Evolutionary conservation across 23 red algal genomes (phyloP), one percentile per base, ranked within the genome.

Genomic region (Gracilaria gracilis): DNA sequence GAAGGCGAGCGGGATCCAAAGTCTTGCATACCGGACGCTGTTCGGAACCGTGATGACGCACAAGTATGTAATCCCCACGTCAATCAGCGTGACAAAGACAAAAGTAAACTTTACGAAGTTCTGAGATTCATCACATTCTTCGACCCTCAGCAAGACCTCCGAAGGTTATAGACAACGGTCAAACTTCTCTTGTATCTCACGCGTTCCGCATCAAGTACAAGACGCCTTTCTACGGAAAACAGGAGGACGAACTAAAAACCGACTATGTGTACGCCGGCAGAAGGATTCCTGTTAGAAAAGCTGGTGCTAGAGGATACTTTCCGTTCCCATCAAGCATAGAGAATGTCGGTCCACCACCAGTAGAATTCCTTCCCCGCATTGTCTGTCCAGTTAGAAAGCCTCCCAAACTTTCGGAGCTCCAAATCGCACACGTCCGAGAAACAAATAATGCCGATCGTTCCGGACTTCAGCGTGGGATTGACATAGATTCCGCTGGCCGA

Each of bases 401-500:
- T 73, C 69, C 84, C 24, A 87, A 20, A 8, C 66, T 87, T 50
- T 75, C 84, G 58, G 65, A 87, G 42, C 51, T 87, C 51, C 44
- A 76, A n/a, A 36, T 38, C 19, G 67, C 84, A 39, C 39, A 38
- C 13, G 38, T 37, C 21, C 72, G 16, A 51, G 21, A 77, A 29
- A 48, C 15, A 0, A 7, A 44, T 25, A 67, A 76, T 57, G 84
- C 84, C 24, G 27, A 61, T 25, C 14, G 34, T 36, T 58, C 66
- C 25, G 16, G 51, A 37, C 44, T 58, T 74, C 64, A n/a, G 66
- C 44, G 51, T 15, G 27, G 69, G 42, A 67, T 37, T 31, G 84
- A 70, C 67, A 87, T 87, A 44, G 84, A 87, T 77, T 87, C 84
- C 15, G 84, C 84, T 25, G 84, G 84, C 15, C 62, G 84, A 75